phyloP scores from a whole-genome alignment of 495 filamentous ascomycete species.

The Aspergillus cavernicola region DNA sequence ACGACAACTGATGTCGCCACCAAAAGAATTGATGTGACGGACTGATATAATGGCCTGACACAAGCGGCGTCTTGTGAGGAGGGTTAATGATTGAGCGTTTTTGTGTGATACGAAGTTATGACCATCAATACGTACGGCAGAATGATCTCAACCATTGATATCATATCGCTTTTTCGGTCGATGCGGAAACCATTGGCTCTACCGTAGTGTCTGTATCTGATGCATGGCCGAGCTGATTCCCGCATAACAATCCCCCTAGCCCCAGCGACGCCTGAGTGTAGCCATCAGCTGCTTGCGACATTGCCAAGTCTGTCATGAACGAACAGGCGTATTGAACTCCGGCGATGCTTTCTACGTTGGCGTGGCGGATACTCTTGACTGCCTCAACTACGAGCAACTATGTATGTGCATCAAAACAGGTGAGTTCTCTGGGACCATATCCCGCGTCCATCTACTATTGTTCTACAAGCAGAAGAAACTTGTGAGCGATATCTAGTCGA shows the following conservation, averaged over 20 bases:
- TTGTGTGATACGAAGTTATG: conserved; percentile 7
- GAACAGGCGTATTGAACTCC: not conserved
- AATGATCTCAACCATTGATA: conserved; percentile 4
- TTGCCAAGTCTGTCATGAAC: too few relatives aligned
- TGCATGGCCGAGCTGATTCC: not conserved
- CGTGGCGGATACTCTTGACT: too few relatives aligned
- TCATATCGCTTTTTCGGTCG: not conserved
- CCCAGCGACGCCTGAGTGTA: too few relatives aligned
- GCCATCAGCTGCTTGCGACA: too few relatives aligned
- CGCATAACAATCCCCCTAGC: too few relatives aligned
- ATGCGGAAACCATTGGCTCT: not conserved
- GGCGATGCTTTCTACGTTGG: too few relatives aligned
- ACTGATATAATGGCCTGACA: not conserved
- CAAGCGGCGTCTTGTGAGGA: not conserved
- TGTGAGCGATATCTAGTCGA: too few relatives aligned
- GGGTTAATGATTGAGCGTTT: conserved; percentile 1
- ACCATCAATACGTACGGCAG: conserved; percentile 1
- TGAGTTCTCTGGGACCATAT: too few relatives aligned
- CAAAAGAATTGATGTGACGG: not conserved
- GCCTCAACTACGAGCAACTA: too few relatives aligned
- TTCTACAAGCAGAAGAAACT: too few relatives aligned
- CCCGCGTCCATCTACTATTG: too few relatives aligned
- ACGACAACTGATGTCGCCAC: not conserved
- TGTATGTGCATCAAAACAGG: too few relatives aligned
- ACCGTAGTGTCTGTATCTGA: conserved; percentile 1